Percentiles rank a stretch among this genome's conserved stretches.
Evolutionary conservation across 495 filamentous ascomycete genomes (phyloP).

Genomic region (Hamigera avellanea): DNA sequence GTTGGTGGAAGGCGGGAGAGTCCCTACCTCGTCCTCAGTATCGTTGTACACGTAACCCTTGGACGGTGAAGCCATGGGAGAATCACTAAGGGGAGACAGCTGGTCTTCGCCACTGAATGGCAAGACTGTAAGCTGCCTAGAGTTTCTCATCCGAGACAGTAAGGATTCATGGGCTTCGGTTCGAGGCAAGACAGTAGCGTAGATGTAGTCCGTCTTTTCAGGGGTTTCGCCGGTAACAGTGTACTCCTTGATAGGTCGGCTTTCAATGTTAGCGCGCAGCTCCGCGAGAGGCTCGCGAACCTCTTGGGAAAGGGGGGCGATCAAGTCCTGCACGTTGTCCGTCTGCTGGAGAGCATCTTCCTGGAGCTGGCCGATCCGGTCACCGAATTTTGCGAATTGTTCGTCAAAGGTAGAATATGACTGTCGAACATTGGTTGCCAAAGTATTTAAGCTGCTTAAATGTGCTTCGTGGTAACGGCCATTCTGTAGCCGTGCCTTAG

Average conservation of each 20-base stretch:
- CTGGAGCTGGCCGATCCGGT: conserved; percentile 50
- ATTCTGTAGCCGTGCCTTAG: conserved; percentile 74
- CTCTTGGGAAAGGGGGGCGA: conserved; percentile 45
- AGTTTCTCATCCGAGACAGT: conserved; percentile 43
- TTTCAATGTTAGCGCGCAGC: conserved; percentile 53
- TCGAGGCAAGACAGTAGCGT: conserved; percentile 61
- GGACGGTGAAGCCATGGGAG: conserved; percentile 18
- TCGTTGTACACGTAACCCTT: conserved; percentile 36
- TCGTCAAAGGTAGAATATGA: conserved; percentile 59
- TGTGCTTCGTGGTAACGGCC: conserved; percentile 60
- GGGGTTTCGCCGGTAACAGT: conserved; percentile 77
- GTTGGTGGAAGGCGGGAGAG: conserved; percentile 22
- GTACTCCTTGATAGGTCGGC: conserved; percentile 62
- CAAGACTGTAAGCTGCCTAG: conserved; percentile 24
- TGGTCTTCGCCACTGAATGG: conserved; percentile 23
- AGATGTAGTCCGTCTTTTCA: conserved; percentile 62
- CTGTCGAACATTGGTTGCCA: conserved; percentile 51
- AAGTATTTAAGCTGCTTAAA: conserved; percentile 42
- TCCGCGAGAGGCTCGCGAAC: conserved; percentile 56
- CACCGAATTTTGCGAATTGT: conserved; percentile 50
- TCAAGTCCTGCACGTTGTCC: conserved; percentile 36
- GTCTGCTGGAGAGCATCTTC: conserved; percentile 48
- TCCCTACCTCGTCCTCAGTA: conserved; percentile 29
- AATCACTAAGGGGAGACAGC: conserved; percentile 11
- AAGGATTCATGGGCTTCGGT: conserved; percentile 62